These are phyloP conservation scores for Amoebophrya sp. DNA, from an alignment of 169 alveolate genomes.

Conservation along the genomic window DNA sequence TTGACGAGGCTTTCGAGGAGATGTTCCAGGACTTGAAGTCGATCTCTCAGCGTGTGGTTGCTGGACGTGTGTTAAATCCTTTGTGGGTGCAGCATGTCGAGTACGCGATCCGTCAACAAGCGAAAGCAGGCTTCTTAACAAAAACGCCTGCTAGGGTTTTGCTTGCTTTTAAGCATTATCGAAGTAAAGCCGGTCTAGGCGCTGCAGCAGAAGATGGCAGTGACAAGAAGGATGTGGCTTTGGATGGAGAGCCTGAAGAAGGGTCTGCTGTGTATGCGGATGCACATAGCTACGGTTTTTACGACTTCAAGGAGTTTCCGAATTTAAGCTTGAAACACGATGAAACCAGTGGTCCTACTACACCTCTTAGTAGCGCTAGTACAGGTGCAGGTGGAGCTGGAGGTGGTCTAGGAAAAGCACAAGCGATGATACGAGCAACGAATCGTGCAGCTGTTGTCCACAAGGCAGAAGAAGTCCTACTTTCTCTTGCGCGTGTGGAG, in stretches of 20 bases:
- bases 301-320: neutral
- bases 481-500: neutral
- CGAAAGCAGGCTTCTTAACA: neutral
- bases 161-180: conserved; percentile 3
- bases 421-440: neutral
- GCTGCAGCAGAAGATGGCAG: neutral
- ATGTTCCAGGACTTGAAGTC: neutral
- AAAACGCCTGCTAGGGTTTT: neutral
- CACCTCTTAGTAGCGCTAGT: too few relatives aligned
- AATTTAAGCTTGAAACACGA: neutral
- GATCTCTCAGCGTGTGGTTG: neutral
- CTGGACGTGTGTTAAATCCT: neutral
- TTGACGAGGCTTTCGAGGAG: neutral
- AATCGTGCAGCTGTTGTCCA: neutral
- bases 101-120: neutral
- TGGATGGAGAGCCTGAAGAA: neutral
- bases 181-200: neutral
- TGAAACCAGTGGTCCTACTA: too few relatives aligned
- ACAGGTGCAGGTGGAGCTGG: too few relatives aligned
- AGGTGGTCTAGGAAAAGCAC: too few relatives aligned
- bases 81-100: neutral
- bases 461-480: neutral
- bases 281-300: neutral
- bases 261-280: neutral
- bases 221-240: neutral